Percentiles rank a stretch among this genome's conserved stretches.
phyloP scores from a whole-genome alignment of 129 eudicot genomes.

The Logfia minima region DNA sequence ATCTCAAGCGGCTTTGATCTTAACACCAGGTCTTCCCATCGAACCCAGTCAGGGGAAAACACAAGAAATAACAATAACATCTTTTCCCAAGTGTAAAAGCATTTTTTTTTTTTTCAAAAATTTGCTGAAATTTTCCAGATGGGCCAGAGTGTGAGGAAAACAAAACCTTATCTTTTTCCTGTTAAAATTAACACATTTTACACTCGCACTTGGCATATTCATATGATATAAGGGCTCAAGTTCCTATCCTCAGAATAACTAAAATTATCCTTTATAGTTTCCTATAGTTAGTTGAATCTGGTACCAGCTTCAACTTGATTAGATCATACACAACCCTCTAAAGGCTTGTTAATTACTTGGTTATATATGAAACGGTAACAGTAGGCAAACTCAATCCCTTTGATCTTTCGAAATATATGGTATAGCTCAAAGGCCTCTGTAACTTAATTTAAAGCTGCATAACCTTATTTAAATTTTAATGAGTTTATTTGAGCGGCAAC shows the following conservation, averaged over 20 bases:
- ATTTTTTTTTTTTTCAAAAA: neutral
- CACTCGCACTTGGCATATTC: neutral
- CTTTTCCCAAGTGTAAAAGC: neutral
- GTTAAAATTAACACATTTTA: neutral
- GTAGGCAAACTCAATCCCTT: neutral
- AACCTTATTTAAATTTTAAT: neutral
- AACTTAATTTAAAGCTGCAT: neutral
- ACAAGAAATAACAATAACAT: neutral
- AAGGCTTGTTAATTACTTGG: neutral
- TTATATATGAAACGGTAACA: neutral
- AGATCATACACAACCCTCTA: neutral
- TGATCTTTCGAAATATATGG: neutral
- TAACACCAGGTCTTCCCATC: too few species aligned
- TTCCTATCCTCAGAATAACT: neutral
- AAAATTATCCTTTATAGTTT: neutral
- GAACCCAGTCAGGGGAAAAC: neutral
- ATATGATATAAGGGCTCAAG: neutral
- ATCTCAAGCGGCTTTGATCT: too few species aligned
- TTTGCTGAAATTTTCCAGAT: neutral
- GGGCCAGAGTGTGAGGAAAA: neutral
- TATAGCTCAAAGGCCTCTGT: neutral
- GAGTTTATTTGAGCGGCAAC: neutral
- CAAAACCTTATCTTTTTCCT: neutral
- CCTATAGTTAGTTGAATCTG: too few species aligned
- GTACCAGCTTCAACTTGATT: conserved; percentile 8